phyloP scores from a whole-genome alignment of 2,329 filamentous ascomycete species.

The Orbilia javanica region DNA sequence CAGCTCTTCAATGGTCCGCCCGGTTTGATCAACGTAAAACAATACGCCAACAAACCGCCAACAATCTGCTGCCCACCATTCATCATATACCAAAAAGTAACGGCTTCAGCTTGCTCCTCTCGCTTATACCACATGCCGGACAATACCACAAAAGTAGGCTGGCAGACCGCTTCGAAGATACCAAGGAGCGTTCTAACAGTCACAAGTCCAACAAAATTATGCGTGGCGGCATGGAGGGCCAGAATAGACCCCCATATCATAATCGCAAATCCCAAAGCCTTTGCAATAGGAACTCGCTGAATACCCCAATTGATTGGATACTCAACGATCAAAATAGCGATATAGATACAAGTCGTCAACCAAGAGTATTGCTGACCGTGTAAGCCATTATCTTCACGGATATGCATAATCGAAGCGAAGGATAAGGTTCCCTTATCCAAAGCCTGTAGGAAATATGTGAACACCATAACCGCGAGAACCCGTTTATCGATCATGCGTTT shows the following conservation, averaged over 20 bases:
- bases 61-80: constrained; percentile 80
- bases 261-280: constrained; percentile 75
- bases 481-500: constrained; percentile 76
- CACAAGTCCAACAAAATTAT: constrained; percentile 73
- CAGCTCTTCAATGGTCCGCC: constrained; percentile 65
- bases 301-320: constrained; percentile 78
- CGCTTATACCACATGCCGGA: constrained; percentile 79
- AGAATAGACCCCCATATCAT: constrained; percentile 74
- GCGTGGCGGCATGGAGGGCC: constrained; percentile 73
- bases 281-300: constrained; percentile 75
- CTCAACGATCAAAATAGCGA: constrained; percentile 77
- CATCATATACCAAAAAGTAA: constrained; percentile 83
- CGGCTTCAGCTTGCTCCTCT: constrained; percentile 75
- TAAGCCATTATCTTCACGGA: constrained; percentile 65
- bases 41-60: constrained; percentile 76
- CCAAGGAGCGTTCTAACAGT: constrained; percentile 76
- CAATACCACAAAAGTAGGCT: constrained; percentile 76
- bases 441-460: constrained; percentile 79
- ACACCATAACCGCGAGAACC: constrained; percentile 77
- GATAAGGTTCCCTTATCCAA: constrained; percentile 77
- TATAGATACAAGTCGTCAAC: constrained; percentile 81
- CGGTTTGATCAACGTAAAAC: constrained; percentile 60
- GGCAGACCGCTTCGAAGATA: constrained; percentile 78
- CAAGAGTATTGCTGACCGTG: constrained; percentile 70
- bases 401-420: constrained; percentile 74